phyloP scores from a whole-genome alignment of 129 eudicot genomes.

The Smallanthus sonchifolius region DNA sequence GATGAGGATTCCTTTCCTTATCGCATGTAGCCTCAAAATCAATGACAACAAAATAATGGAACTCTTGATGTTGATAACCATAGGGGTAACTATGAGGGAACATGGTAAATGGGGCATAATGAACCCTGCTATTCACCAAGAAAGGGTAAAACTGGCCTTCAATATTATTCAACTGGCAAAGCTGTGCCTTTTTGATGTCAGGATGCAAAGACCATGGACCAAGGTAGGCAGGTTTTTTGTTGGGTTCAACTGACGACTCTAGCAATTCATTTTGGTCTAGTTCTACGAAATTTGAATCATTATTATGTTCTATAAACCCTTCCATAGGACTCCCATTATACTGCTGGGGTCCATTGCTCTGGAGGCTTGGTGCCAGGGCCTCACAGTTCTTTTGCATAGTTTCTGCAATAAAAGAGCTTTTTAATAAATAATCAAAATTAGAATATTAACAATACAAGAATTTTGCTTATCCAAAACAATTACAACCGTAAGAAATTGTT shows the following conservation, averaged over 20 bases:
- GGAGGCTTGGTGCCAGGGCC: conserved; percentile 60
- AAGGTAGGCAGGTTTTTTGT: conserved; percentile 24
- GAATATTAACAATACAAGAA: no score
- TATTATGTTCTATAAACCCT: conserved; percentile 28
- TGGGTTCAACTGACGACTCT: conserved; percentile 39
- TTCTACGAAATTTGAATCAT: conserved; percentile 37
- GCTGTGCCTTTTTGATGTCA: conserved; percentile 30
- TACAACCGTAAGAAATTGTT: no score
- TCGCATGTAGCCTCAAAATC: conserved; percentile 99
- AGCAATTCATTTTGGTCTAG: conserved; percentile 28
- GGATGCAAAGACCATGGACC: conserved; percentile 51
- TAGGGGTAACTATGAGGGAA: conserved; percentile 46
- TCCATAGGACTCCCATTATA: conserved; percentile 36
- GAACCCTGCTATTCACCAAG: conserved; percentile 47
- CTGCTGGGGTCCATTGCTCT: conserved; percentile 42
- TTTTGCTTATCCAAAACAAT: no score
- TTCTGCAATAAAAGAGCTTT: conserved; percentile 34
- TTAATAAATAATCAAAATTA: not conserved
- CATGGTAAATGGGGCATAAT: conserved; percentile 46
- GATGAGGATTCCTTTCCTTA: conserved; percentile 74
- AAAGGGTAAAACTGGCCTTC: conserved; percentile 57
- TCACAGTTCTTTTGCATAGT: conserved; percentile 56
- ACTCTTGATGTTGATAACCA: conserved; percentile 66
- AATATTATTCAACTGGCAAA: conserved; percentile 39
- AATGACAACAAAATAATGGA: conserved; percentile 89